Conservation (phyloP, 2,329 filamentous ascomycete genomes). For the Arthroderma uncinatum region DNA sequence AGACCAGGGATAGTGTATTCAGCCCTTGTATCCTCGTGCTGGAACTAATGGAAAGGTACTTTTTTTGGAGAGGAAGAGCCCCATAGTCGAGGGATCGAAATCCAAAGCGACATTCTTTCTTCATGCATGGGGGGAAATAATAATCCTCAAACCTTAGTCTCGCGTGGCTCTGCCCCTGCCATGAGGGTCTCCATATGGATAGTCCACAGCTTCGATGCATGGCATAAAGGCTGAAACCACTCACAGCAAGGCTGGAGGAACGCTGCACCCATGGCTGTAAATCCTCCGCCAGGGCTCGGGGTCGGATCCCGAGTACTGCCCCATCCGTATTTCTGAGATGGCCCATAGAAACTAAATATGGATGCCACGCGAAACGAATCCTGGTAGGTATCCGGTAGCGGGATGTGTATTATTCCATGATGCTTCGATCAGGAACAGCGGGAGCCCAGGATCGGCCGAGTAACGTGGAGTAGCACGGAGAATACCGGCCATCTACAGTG, state of each 20-base stretch:
- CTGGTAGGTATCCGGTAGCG: neutral
- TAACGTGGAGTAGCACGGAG: neutral
- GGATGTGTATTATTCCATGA: neutral
- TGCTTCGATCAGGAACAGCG: neutral
- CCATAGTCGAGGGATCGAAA: neutral
- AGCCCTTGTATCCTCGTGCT: neutral
- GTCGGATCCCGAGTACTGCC: conserved; percentile 3
- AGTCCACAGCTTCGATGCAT: neutral
- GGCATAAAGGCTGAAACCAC: conserved; percentile 1
- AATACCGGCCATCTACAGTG: neutral
- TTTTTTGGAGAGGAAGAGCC: neutral
- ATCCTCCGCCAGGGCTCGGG: conserved; percentile 5
- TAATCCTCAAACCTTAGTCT: neutral
- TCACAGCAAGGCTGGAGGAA: neutral
- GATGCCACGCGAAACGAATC: neutral
- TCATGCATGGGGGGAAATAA: neutral
- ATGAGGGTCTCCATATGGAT: neutral
- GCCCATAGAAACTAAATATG: conserved; percentile 2
- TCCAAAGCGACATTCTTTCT: neutral
- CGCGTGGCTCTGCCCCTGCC: conserved; percentile 5
- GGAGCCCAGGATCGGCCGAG: neutral
- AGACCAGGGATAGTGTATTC: neutral
- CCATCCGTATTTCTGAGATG: neutral
- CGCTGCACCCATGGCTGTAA: neutral
- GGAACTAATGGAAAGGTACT: neutral